Percentiles rank a stretch among this genome's conserved stretches.
These are phyloP conservation scores for Stylonectria norvegica DNA, from an alignment of 2,329 filamentous ascomycete species.

Conservation along the genomic window DNA sequence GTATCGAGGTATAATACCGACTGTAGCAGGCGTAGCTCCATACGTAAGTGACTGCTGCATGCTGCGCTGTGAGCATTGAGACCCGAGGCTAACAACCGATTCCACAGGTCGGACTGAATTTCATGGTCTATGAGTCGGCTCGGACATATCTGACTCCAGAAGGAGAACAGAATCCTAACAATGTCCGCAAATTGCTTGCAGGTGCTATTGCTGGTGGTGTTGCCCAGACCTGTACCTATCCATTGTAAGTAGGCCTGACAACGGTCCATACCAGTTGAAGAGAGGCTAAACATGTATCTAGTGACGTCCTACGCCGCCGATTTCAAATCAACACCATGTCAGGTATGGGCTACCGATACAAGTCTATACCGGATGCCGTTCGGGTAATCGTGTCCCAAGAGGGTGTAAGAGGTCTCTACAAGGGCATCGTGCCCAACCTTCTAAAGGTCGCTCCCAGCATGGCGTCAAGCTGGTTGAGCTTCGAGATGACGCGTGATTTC, in stretches of 20 bases:
- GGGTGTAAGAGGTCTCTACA: constrained; percentile 83
- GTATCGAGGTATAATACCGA: constrained; percentile 93
- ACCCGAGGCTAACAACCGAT: constrained; percentile 9
- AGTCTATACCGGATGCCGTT: constrained; percentile 79
- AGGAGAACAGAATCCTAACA: constrained; percentile 77
- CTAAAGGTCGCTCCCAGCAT: constrained; percentile 98
- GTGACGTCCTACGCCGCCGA: constrained; percentile 84
- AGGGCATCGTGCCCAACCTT: constrained; percentile 91
- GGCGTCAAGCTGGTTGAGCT: constrained; percentile 97
- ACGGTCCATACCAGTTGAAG: constrained; percentile 2
- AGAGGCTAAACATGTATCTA: constrained; percentile 38
- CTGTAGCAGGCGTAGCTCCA: constrained; percentile 89
- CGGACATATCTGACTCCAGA: constrained; percentile 81
- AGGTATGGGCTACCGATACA: constrained; percentile 96
- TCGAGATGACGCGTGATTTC: constrained; percentile 88
- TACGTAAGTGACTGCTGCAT: constrained; percentile 59
- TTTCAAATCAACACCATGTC: constrained; percentile 99
- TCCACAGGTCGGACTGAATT: constrained; percentile 82
- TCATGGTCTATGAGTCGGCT: constrained; percentile 95
- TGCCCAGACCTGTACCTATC: constrained; percentile 96
- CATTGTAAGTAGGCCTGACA: constrained; percentile 67
- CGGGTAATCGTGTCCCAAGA: constrained; percentile 78
- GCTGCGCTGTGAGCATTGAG: background rate
- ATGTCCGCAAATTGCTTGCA: constrained; percentile 77
- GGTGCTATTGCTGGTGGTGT: constrained; percentile 95